Conservation (phyloP, 2,329 filamentous ascomycete species). For the Pestalotiopsis sp. region DNA sequence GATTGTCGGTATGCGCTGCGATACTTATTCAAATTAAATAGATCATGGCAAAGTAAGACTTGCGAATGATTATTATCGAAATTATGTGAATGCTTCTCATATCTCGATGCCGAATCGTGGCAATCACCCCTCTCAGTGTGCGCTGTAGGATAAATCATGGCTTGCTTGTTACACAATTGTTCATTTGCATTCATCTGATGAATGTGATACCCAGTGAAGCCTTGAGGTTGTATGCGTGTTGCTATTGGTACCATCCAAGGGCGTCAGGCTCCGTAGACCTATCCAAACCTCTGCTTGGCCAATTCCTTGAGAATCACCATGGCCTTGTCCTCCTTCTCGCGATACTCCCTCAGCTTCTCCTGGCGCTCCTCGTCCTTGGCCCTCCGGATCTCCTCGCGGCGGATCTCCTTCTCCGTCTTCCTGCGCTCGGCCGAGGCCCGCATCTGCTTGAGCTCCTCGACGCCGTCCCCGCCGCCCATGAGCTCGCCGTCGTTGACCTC, state of each 20-base stretch:
- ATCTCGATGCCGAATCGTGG: too few species aligned
- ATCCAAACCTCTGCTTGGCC: constrained; percentile 78
- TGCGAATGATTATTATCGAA: too few species aligned
- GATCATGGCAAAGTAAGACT: too few species aligned
- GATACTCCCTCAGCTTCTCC: constrained; percentile 68
- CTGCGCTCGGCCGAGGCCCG: constrained; percentile 66
- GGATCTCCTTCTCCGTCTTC: constrained; percentile 81
- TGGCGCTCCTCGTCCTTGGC: constrained; percentile 79
- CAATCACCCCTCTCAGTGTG: too few species aligned
- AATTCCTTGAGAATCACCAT: constrained; percentile 79
- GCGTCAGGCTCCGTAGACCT: constrained; percentile 7
- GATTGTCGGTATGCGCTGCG: background rate
- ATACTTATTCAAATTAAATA: too few species aligned
- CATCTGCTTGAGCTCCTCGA: constrained; percentile 69
- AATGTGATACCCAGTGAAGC: background rate
- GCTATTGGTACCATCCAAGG: background rate
- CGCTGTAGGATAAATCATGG: too few species aligned
- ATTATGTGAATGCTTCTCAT: too few species aligned
- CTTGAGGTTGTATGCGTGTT: too few species aligned
- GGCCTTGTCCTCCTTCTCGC: constrained; percentile 78
- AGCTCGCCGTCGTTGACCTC: constrained; percentile 71
- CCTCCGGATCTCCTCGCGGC: constrained; percentile 77
- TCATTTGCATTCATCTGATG: too few species aligned
- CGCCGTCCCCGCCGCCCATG: constrained; percentile 67
- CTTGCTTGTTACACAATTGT: too few species aligned